Evolutionary conservation across 768 basidiomycete species (phyloP).

Genomic region (Boletus rufocinnamomeus): DNA sequence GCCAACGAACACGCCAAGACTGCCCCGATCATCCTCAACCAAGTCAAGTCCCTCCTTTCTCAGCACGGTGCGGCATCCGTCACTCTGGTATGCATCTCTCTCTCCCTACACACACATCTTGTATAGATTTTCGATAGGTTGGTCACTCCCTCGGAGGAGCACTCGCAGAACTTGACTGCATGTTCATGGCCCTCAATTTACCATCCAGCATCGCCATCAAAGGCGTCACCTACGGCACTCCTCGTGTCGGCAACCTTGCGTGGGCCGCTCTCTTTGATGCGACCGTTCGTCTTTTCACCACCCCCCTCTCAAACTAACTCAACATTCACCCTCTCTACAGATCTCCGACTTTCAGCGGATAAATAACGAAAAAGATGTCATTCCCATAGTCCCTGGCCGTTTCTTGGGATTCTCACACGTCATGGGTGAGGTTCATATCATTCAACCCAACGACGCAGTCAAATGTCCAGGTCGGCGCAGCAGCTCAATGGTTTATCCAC

Average conservation of each 20-base stretch:
- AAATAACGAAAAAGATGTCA: conserved; percentile 40
- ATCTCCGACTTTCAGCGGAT: conserved; percentile 30
- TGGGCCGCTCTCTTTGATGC: conserved; percentile 34
- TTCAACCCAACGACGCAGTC: conserved; percentile 38
- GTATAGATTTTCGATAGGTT: conserved; percentile 27
- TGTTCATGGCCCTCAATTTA: conserved; percentile 51
- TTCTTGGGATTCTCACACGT: conserved; percentile 48
- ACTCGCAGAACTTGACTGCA: conserved; percentile 51
- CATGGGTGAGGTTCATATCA: conserved; percentile 46
- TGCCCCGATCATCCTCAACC: conserved; percentile 44
- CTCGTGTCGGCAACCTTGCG: conserved; percentile 31
- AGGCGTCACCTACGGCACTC: conserved; percentile 36
- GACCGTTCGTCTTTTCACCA: conserved; percentile 16
- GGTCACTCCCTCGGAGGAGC: conserved; percentile 57
- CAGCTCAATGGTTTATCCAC: neutral
- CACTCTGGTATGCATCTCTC: conserved; percentile 37
- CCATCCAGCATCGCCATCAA: conserved; percentile 38
- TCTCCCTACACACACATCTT: neutral
- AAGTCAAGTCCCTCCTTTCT: conserved; percentile 44
- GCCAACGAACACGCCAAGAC: conserved; percentile 50
- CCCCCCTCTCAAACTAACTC: neutral
- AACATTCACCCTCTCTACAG: conserved; percentile 2
- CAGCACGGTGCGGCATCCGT: conserved; percentile 41
- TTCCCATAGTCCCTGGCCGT: conserved; percentile 59
- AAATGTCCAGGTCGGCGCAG: conserved; percentile 41